A percentile compares a stretch with the other conserved stretches of the same genome.
These are phyloP conservation scores for Trichopus zeylanicus DNA, from an alignment of 116 monocot species.

Conservation along the genomic window DNA sequence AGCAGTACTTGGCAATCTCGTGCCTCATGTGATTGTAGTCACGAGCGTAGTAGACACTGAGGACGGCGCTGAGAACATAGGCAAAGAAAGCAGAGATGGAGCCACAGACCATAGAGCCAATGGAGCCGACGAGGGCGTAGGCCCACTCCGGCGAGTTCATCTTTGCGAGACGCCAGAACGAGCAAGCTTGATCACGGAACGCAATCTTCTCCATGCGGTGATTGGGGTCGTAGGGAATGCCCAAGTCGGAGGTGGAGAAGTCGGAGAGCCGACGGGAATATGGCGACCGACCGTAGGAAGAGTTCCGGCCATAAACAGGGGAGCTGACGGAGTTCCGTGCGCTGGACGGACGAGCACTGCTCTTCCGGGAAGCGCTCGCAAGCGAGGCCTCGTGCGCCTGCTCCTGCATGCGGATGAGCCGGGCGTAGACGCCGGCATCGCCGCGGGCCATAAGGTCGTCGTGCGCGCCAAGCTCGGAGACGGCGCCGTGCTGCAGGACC, in stretches of 20 bases:
- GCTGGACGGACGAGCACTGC: constrained; percentile 81
- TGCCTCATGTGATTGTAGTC: constrained; percentile 57
- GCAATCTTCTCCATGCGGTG: constrained; percentile 55
- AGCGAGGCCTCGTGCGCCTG: constrained; percentile 68
- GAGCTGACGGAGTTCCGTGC: constrained; percentile 85
- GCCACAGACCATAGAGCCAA: constrained; percentile 89
- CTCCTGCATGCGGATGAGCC: constrained; percentile 86
- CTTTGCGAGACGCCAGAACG: constrained; percentile 81
- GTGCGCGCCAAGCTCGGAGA: constrained; percentile 78
- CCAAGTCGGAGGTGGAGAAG: constrained; percentile 62
- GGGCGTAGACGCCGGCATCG: constrained; percentile 53
- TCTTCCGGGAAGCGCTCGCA: constrained; percentile 49
- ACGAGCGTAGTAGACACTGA: constrained; percentile 72
- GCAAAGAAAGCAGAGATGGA: constrained; percentile 89
- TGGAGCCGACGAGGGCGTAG: constrained; percentile 67
- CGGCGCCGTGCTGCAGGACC: constrained; percentile 65
- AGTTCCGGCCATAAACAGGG: constrained; percentile 73
- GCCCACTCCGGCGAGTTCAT: constrained; percentile 96
- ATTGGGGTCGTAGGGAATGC: constrained; percentile 36
- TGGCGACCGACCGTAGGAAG: constrained; percentile 85
- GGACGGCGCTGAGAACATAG: constrained; percentile 89
- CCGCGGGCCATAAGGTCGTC: constrained; percentile 74
- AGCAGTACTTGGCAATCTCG: constrained; percentile 90
- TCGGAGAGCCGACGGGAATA: constrained; percentile 80
- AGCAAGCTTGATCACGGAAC: constrained; percentile 77